These are phyloP conservation scores for Tricholoma matsutake DNA, from an alignment of 768 basidiomycete genomes.

Conservation along the genomic window DNA sequence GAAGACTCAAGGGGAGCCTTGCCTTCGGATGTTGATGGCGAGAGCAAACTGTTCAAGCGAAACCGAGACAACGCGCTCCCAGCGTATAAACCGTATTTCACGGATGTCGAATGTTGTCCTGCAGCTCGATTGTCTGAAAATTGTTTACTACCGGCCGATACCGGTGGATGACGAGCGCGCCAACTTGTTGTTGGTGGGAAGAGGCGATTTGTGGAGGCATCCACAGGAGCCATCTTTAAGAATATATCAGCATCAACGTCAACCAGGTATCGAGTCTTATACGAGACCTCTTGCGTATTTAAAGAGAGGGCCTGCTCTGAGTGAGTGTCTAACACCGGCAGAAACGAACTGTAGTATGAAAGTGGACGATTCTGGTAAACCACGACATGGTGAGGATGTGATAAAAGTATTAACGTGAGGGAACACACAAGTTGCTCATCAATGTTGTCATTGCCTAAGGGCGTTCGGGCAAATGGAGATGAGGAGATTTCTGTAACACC, in stretches of 20 bases:
- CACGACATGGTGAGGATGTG: not conserved
- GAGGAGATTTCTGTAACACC: not conserved
- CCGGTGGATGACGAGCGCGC: not conserved
- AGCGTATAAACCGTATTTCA: conserved; percentile 3
- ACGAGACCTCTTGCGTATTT: not conserved
- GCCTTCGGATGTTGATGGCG: not conserved
- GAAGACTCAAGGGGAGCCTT: conserved; percentile 3
- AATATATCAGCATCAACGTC: not conserved
- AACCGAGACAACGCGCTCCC: not conserved
- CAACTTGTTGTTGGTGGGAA: not conserved
- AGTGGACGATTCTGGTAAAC: not conserved
- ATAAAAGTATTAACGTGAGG: not conserved
- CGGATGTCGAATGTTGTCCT: conserved; percentile 5
- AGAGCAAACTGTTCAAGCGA: not conserved
- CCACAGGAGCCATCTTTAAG: not conserved
- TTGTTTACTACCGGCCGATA: not conserved
- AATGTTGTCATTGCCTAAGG: not conserved
- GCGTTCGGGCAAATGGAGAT: not conserved
- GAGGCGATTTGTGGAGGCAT: not conserved
- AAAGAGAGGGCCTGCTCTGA: not conserved
- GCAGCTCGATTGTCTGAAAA: conserved; percentile 3
- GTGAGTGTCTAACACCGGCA: not conserved
- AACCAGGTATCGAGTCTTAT: not conserved
- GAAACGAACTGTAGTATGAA: not conserved
- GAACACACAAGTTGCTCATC: not conserved